Percentiles rank a stretch among this genome's conserved stretches.
Conservation (phyloP, 352 stramenopile species). For the Aphanomyces stellatus region DNA sequence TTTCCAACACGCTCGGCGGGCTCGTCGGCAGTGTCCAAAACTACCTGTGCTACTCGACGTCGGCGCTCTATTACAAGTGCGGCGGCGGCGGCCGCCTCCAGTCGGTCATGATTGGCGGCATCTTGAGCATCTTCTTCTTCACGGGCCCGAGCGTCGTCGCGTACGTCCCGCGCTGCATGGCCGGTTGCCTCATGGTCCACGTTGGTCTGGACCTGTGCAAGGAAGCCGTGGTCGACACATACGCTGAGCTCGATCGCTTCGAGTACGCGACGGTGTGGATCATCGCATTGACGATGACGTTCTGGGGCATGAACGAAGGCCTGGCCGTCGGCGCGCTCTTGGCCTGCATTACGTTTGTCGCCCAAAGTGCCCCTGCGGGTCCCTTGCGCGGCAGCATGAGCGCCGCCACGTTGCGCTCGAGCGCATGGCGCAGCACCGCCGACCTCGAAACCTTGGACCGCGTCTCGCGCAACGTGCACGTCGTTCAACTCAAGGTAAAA, state of each 20-base stretch:
- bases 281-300: constrained; percentile 87
- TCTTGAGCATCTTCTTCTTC: constrained; percentile 84
- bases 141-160: constrained; percentile 74
- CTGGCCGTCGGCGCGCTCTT: constrained; percentile 82
- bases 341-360: constrained; percentile 85
- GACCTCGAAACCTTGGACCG: constrained; percentile 75
- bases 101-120: constrained; percentile 46
- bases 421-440: constrained; percentile 53
- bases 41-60: constrained; percentile 86
- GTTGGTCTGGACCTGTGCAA: constrained; percentile 85
- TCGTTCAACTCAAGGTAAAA: constrained; percentile 50
- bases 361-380: constrained; percentile 83
- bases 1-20: constrained; percentile 84
- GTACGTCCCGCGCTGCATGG: constrained; percentile 89
- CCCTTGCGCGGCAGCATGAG: constrained; percentile 88
- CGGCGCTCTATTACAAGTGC: constrained; percentile 83
- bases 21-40: constrained; percentile 85
- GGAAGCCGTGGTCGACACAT: constrained; percentile 85
- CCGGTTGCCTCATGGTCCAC: constrained; percentile 88
- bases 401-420: constrained; percentile 82
- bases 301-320: constrained; percentile 87
- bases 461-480: constrained; percentile 73
- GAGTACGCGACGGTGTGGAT: constrained; percentile 88
- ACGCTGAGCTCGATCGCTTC: constrained; percentile 79
- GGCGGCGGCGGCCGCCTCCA: constrained; percentile 62